phyloP scores from a whole-genome alignment of 805 yeast genomes.

The Cyberlindnera americana region DNA sequence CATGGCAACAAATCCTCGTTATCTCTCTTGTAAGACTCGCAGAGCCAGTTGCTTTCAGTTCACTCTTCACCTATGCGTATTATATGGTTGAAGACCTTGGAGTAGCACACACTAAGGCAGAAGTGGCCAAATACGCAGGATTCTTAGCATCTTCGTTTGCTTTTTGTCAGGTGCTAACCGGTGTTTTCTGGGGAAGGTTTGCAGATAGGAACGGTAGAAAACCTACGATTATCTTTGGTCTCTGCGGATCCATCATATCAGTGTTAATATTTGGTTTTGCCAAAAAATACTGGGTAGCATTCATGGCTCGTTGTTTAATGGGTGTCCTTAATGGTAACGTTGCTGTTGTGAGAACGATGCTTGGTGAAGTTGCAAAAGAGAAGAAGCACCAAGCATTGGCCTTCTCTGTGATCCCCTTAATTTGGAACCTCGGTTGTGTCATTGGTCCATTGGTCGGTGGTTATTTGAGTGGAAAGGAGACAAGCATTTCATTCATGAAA shows the following conservation, averaged over 20 bases:
- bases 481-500: constrained; percentile 4
- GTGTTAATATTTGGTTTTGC: constrained; percentile 14
- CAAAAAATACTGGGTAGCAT: constrained; percentile 8
- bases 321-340: constrained; percentile 16
- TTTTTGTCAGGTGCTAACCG: constrained; percentile 11
- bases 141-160: constrained; percentile 14
- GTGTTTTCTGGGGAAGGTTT: constrained; percentile 13
- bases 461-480: constrained; percentile 12
- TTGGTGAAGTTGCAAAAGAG: constrained; percentile 16
- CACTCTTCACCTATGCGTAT: constrained; percentile 15
- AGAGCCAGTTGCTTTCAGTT: constrained; percentile 17
- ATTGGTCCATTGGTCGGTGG: constrained; percentile 17
- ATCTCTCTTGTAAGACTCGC: constrained; percentile 12
- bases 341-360: constrained; percentile 15
- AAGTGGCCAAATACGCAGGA: constrained; percentile 13
- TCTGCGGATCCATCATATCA: constrained; percentile 12
- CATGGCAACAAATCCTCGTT: constrained; percentile 13
- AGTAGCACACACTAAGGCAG: constrained; percentile 10
- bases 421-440: constrained; percentile 12
- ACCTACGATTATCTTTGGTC: constrained; percentile 14
- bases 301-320: constrained; percentile 8
- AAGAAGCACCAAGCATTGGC: constrained; percentile 15
- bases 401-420: constrained; percentile 14
- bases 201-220: constrained; percentile 16
- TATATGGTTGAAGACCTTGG: constrained; percentile 18